These are phyloP conservation scores for Pseudogymnoascus sp. DNA, from an alignment of 2,329 filamentous ascomycete genomes.

Conservation along the genomic window DNA sequence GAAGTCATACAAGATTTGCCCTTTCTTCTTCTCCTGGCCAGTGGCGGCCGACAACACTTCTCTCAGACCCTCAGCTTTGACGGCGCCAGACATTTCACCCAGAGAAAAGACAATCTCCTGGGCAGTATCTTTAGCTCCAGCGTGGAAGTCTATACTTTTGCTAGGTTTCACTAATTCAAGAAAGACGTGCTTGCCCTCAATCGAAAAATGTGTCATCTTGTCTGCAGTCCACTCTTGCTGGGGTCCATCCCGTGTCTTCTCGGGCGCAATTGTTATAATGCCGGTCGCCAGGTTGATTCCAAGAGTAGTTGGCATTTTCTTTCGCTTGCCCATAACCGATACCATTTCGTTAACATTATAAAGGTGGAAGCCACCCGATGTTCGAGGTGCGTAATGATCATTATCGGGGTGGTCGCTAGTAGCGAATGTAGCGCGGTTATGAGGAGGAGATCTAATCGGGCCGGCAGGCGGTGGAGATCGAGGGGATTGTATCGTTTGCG, in stretches of 20 bases:
- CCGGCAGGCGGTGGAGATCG: conserved; percentile 37
- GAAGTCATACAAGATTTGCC: conserved; percentile 87
- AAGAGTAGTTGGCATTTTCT: conserved; percentile 96
- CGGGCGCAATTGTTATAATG: conserved; percentile 82
- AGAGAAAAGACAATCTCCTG: conserved; percentile 84
- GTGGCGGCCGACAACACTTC: conserved; percentile 80
- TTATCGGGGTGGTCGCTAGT: conserved; percentile 30
- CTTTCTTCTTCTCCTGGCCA: conserved; percentile 67
- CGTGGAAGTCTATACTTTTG: conserved; percentile 94
- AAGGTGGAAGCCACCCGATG: conserved; percentile 79
- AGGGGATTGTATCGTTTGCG: conserved; percentile 38
- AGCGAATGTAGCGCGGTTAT: conserved; percentile 39
- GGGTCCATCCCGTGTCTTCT: conserved; percentile 73
- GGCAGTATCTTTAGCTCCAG: conserved; percentile 92
- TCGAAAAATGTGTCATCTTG: conserved; percentile 93
- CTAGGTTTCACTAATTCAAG: conserved; percentile 85
- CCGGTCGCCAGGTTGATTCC: conserved; percentile 89
- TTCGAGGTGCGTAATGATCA: conserved; percentile 39
- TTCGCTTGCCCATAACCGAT: conserved; percentile 91
- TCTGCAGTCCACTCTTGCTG: conserved; percentile 91
- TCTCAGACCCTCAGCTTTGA: conserved; percentile 71
- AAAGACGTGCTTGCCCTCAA: conserved; percentile 97
- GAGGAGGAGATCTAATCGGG: conserved; percentile 43
- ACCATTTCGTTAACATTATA: conserved; percentile 98
- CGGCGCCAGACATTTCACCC: conserved; percentile 80